Evolutionary conservation across 2,329 filamentous ascomycete genomes (phyloP).

Genomic region (Aspergillus sp.): DNA sequence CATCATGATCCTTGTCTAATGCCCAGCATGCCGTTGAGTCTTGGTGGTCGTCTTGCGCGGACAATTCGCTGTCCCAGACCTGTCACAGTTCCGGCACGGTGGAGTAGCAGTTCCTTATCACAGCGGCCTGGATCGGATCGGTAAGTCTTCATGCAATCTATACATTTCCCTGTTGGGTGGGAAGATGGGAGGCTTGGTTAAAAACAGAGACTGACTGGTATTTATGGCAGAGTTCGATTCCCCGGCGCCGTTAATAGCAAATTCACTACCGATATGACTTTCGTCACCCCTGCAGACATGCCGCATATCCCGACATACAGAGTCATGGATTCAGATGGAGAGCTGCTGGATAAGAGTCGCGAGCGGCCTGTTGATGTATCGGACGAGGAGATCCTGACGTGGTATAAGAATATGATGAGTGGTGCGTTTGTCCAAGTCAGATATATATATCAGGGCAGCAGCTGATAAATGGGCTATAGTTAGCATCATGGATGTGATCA

Average conservation of each 20-base stretch:
- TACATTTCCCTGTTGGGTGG: background rate
- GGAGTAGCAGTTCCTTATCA: slow-evolving; percentile 46
- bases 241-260: slow-evolving; percentile 92
- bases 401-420: slow-evolving; percentile 59
- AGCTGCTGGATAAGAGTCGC: slow-evolving; percentile 66
- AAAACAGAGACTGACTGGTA: slow-evolving; percentile 2
- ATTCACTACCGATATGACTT: slow-evolving; percentile 73
- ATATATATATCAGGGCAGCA: background rate
- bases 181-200: background rate
- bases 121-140: slow-evolving; percentile 52
- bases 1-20: background rate
- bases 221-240: slow-evolving; percentile 53
- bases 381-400: slow-evolving; percentile 50
- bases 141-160: slow-evolving; percentile 31
- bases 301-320: slow-evolving; percentile 83
- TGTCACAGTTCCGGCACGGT: slow-evolving; percentile 29
- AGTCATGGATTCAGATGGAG: slow-evolving; percentile 80
- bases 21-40: background rate
- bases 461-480: slow-evolving; percentile 33
- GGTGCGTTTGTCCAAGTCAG: slow-evolving; percentile 26
- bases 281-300: slow-evolving; percentile 63
- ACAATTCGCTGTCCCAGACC: background rate
- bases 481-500: slow-evolving; percentile 89
- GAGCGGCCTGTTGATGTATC: slow-evolving; percentile 54
- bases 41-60: background rate